Percentiles rank a stretch among this genome's conserved stretches.
Conservation (phyloP, 1,284 basidiomycete genomes). For the Stygiomarasmius scandens region DNA sequence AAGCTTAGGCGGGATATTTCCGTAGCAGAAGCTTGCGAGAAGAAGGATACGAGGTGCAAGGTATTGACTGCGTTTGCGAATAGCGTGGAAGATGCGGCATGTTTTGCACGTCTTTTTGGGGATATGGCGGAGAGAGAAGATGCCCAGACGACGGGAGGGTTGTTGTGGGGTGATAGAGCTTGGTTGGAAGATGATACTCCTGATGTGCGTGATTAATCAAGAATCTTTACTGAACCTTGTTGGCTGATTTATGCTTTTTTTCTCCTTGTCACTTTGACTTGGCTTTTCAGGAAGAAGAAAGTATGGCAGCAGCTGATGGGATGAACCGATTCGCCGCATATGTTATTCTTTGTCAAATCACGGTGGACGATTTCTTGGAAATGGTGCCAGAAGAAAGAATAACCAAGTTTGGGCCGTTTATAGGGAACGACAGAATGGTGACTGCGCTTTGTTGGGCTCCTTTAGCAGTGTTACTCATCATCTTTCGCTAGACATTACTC, state of each 20-base stretch:
- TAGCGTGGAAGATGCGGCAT: constrained; percentile 57
- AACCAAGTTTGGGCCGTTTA: constrained; percentile 44
- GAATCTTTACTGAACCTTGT: not conserved
- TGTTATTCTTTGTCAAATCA: constrained; percentile 58
- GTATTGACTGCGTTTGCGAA: constrained; percentile 64
- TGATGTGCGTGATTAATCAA: constrained; percentile 43
- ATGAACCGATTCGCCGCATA: constrained; percentile 72
- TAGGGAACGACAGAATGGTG: constrained; percentile 61
- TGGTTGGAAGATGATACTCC: constrained; percentile 62
- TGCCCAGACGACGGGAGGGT: constrained; percentile 40
- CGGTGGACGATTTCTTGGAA: constrained; percentile 57
- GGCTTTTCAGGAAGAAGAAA: constrained; percentile 51
- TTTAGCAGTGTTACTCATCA: constrained; percentile 9
- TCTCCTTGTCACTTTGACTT: constrained; percentile 1
- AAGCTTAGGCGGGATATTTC: constrained; percentile 62
- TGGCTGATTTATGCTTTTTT: not conserved
- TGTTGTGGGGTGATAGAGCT: constrained; percentile 57
- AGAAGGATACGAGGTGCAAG: constrained; percentile 41
- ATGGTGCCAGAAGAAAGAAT: constrained; percentile 50
- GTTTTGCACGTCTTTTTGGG: constrained; percentile 55
- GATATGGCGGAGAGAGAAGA: constrained; percentile 47
- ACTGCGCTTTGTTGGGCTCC: constrained; percentile 26
- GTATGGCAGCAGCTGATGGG: constrained; percentile 52
- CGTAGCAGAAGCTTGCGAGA: constrained; percentile 59
- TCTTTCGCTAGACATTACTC: constrained; percentile 32